A percentile compares a stretch with the other conserved stretches of the same genome.
Evolutionary conservation across 129 eudicot species (phyloP).

Genomic region (Flaveria bidentis): DNA sequence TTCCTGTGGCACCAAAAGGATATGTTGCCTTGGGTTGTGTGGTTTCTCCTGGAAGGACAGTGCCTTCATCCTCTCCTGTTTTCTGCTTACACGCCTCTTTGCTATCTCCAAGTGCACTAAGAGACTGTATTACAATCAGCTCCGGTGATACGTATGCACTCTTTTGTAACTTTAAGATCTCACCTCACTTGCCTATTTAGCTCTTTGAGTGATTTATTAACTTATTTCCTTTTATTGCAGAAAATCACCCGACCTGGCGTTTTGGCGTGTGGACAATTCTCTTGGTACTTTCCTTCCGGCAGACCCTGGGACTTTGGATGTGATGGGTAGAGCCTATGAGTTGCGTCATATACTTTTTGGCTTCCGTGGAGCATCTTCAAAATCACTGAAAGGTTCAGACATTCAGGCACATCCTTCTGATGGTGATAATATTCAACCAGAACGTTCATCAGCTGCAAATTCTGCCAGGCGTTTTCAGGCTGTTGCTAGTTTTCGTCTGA

Average conservation of each 20-base stretch:
- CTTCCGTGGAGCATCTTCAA: constrained; percentile 41
- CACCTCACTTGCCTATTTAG: constrained; percentile 5
- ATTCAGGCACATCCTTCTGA: constrained; percentile 33
- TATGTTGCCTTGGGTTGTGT: constrained; percentile 96
- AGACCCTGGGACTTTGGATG: constrained; percentile 54
- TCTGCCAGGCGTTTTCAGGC: constrained; percentile 73
- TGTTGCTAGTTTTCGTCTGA: constrained; percentile 76
- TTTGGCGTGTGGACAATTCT: constrained; percentile 98
- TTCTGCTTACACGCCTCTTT: constrained; percentile 79
- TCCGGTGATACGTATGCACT: constrained; percentile 52
- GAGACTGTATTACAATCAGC: constrained; percentile 74
- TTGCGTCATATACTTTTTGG: constrained; percentile 68
- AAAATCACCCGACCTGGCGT: constrained; percentile 44
- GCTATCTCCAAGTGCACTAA: constrained; percentile 75
- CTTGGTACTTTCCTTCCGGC: constrained; percentile 87
- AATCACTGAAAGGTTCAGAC: constrained; percentile 33
- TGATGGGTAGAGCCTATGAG: constrained; percentile 69
- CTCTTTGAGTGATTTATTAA: constrained; percentile 17
- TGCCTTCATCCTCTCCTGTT: constrained; percentile 72
- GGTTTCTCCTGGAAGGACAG: constrained; percentile 74
- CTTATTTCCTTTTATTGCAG: constrained; percentile 38
- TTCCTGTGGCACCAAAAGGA: constrained; percentile 94
- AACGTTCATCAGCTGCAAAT: constrained; percentile 51
- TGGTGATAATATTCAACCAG: constrained; percentile 42
- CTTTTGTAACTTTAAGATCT: constrained; percentile 6